phyloP scores from a whole-genome alignment of 164 flowering plant genomes.

The Kalanchoe fedtschenkoi region DNA sequence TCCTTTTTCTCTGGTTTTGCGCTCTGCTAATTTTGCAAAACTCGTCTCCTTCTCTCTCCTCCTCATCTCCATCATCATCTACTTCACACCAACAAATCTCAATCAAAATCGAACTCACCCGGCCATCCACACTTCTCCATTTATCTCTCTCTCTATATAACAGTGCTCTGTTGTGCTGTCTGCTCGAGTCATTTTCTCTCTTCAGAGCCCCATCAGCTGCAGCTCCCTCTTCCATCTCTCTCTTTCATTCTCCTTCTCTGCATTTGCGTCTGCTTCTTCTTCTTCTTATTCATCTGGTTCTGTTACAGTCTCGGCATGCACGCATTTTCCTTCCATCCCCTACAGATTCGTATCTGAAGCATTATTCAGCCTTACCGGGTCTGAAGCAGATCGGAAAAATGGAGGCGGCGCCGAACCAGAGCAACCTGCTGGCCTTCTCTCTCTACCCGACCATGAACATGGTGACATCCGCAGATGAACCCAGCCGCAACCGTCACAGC shows the following conservation, averaged over 20 bases:
- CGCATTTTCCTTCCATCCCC: background rate
- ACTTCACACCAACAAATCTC: background rate
- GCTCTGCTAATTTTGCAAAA: background rate
- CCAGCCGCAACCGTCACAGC: too few relatives aligned
- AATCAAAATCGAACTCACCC: background rate
- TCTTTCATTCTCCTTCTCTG: too few relatives aligned
- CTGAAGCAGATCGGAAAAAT: constrained; percentile 14
- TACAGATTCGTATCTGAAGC: too few relatives aligned
- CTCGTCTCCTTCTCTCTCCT: background rate
- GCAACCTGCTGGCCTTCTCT: constrained; percentile 71
- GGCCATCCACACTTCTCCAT: background rate
- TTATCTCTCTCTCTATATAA: background rate
- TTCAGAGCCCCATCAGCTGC: too few relatives aligned
- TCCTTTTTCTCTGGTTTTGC: background rate
- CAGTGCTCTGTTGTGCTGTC: background rate
- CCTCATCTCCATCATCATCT: background rate
- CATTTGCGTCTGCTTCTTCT: too few relatives aligned
- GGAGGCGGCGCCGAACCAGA: constrained; percentile 33
- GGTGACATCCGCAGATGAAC: constrained; percentile 20
- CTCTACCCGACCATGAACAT: constrained; percentile 40
- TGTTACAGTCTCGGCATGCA: background rate
- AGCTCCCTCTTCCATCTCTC: background rate
- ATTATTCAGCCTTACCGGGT: too few relatives aligned
- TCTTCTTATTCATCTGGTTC: too few relatives aligned
- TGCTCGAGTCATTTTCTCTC: constrained; percentile 1